Conservation (phyloP, 495 filamentous ascomycete genomes). For the Penicillium psychrofluorescens region DNA sequence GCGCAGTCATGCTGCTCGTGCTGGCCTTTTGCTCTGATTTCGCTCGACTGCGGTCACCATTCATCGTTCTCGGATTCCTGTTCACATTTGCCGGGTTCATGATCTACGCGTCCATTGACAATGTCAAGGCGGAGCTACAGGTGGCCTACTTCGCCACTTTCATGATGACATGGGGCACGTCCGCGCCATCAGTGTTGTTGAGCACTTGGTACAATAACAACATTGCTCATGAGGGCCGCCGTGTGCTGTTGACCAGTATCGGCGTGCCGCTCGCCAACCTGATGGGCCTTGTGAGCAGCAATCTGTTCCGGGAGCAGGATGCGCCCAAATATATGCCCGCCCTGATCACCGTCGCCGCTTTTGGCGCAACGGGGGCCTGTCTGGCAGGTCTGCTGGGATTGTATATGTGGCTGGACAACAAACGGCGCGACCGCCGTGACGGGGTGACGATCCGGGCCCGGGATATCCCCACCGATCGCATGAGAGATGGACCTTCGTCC, state of each 20-base stretch:
- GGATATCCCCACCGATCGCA: conserved; percentile 60
- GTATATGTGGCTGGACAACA: conserved; percentile 69
- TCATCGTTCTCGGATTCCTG: conserved; percentile 64
- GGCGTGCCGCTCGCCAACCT: conserved; percentile 71
- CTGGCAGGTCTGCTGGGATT: conserved; percentile 51
- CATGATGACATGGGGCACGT: conserved; percentile 73
- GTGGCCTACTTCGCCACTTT: conserved; percentile 73
- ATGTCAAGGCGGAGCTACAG: conserved; percentile 49
- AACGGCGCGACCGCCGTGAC: conserved; percentile 49
- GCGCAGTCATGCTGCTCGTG: conserved; percentile 61
- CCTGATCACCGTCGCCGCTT: conserved; percentile 63
- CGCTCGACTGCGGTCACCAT: conserved; percentile 60
- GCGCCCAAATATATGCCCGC: conserved; percentile 70
- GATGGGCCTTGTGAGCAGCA: conserved; percentile 70
- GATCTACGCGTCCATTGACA: conserved; percentile 59
- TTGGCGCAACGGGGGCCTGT: conserved; percentile 57
- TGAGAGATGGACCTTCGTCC: conserved; percentile 59
- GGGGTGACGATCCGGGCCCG: conserved; percentile 53
- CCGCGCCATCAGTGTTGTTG: conserved; percentile 45
- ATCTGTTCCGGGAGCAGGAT: conserved; percentile 67
- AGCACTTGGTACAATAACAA: conserved; percentile 75
- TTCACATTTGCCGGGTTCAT: conserved; percentile 71
- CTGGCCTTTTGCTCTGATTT: conserved; percentile 62
- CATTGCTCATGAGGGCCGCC: conserved; percentile 64
- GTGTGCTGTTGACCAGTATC: conserved; percentile 63